Evolutionary conservation across 2,329 filamentous ascomycete species (phyloP), one percentile per base, ranked within the genome.

Genomic region (Talaromyces islandicus): DNA sequence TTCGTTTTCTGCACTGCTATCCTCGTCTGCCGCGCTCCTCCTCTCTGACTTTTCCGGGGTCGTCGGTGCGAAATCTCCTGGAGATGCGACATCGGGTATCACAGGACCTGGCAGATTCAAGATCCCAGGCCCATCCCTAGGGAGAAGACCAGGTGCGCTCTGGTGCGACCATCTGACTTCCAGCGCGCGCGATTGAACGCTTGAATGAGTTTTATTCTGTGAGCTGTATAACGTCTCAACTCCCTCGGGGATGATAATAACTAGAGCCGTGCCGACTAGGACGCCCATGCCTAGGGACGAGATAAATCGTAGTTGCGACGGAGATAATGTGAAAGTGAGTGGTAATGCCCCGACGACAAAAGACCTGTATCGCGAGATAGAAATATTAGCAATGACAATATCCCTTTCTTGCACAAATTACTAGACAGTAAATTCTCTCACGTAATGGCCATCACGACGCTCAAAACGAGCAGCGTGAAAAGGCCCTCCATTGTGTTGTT

Each of bases 161-260:
- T 50, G 54, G 38, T 69, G 62, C 53, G 70, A 65, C 71, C 70
- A 75, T 62, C 66, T 64, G 17, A 72, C 56, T 38, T 68, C 64
- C 51, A 66, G 56, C 6, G 68, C 65, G 41, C 69, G 70, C 19
- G 65, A 66, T 62, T 63, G 70, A 53, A 72, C 67, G 61, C 66
- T 70, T 60, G 73, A 76, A 60, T 62, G 70, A 61, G 58, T 55
- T 53, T 67, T 68, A 30, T 68, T 61, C 56, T 69, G 75, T 41
- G 84, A 81, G 66, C 78, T 86, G 67, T 94, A 91, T 60, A 97
- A 83, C 3, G 94, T 93, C 72, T 97, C 92, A 62, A 97, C 88
- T 41, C 94, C 94, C 75, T 99, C 94, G 0, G 94, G 94, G 69
- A 99, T 96, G 70, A 99, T 97, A 32, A 99, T 92, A 65, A 97